Percentiles rank a stretch among this genome's conserved stretches.
These are phyloP conservation scores for Saccharomycopsis hybrid DNA, from an alignment of 1,139 yeast genomes.

Conservation along the genomic window DNA sequence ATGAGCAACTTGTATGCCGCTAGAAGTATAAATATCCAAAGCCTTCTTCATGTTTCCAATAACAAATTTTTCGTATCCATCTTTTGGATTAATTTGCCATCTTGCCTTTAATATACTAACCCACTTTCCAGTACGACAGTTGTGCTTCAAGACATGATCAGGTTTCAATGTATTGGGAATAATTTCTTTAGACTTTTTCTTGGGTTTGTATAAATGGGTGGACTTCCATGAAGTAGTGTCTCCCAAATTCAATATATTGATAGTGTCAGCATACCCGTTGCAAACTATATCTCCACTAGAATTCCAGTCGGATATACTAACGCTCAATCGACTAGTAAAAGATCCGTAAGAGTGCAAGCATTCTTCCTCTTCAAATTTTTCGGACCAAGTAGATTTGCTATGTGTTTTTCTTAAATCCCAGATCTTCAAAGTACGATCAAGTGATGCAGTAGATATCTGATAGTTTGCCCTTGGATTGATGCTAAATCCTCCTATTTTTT, in stretches of 20 bases:
- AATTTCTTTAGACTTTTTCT: conserved; percentile 26
- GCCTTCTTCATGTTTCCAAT: conserved; percentile 91
- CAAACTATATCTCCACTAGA: conserved; percentile 68
- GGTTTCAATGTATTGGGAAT: conserved; percentile 38
- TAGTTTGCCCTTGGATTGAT: conserved; percentile 58
- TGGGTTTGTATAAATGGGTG: conserved; percentile 19
- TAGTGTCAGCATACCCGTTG: conserved; percentile 87
- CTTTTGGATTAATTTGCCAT: conserved; percentile 71
- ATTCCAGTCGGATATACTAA: conserved; percentile 87
- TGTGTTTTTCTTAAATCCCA: conserved; percentile 74
- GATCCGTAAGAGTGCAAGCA: conserved; percentile 56
- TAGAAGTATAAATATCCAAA: conserved; percentile 69
- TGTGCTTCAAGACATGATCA: conserved; percentile 61
- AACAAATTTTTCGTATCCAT: conserved; percentile 73
- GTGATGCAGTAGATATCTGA: conserved; percentile 78
- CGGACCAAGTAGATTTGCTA: conserved; percentile 41
- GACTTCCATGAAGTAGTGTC: conserved; percentile 23
- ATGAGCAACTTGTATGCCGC: conserved; percentile 76
- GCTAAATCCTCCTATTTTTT: conserved; percentile 84
- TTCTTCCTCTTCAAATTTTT: conserved; percentile 32
- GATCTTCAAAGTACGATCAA: conserved; percentile 73
- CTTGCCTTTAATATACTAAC: conserved; percentile 81
- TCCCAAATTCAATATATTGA: conserved; percentile 49
- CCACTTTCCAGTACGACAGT: conserved; percentile 97
- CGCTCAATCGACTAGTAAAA: conserved; percentile 67